Conservation (phyloP, 495 filamentous ascomycete species). For the Rusavskia elegans region DNA sequence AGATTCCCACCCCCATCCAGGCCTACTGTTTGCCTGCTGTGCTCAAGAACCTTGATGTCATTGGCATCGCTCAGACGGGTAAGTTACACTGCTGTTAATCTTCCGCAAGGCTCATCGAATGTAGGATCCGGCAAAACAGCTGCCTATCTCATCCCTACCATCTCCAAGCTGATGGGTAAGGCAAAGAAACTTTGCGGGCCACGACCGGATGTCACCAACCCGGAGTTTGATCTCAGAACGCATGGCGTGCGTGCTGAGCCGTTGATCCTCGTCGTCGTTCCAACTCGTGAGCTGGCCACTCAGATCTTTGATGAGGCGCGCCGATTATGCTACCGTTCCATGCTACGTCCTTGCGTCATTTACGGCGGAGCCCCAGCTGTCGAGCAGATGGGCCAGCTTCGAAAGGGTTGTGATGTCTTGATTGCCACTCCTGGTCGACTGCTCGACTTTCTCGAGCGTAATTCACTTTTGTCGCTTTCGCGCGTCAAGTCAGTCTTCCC, state of each 20-base stretch:
- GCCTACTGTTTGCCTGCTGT: slow-evolving; percentile 68
- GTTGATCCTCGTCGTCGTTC: slow-evolving; percentile 68
- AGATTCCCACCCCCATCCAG: slow-evolving; percentile 71
- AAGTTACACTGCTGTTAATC: slow-evolving; percentile 15
- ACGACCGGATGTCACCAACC: slow-evolving; percentile 40
- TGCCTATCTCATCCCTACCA: slow-evolving; percentile 75
- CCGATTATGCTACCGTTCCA: slow-evolving; percentile 81
- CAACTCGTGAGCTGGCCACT: slow-evolving; percentile 74
- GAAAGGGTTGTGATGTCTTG: slow-evolving; percentile 75
- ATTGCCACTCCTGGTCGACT: slow-evolving; percentile 81
- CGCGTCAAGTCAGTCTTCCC: slow-evolving; percentile 47
- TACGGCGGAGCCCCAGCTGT: slow-evolving; percentile 66
- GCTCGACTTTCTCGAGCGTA: slow-evolving; percentile 60
- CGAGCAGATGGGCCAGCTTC: slow-evolving; percentile 54
- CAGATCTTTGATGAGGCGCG: slow-evolving; percentile 92
- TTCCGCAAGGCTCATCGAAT: not conserved
- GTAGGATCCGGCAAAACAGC: slow-evolving; percentile 91
- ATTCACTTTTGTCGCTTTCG: slow-evolving; percentile 48
- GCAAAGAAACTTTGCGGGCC: slow-evolving; percentile 64
- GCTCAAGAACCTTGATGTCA: slow-evolving; percentile 53
- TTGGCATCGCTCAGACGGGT: slow-evolving; percentile 90
- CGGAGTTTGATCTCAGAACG: slow-evolving; percentile 23
- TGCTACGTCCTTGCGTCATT: slow-evolving; percentile 80
- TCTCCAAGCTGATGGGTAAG: slow-evolving; percentile 89
- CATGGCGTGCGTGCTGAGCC: slow-evolving; percentile 58